Evolutionary conservation across 2,329 filamentous ascomycete species (phyloP).

Genomic region (Escovopsis sp.): DNA sequence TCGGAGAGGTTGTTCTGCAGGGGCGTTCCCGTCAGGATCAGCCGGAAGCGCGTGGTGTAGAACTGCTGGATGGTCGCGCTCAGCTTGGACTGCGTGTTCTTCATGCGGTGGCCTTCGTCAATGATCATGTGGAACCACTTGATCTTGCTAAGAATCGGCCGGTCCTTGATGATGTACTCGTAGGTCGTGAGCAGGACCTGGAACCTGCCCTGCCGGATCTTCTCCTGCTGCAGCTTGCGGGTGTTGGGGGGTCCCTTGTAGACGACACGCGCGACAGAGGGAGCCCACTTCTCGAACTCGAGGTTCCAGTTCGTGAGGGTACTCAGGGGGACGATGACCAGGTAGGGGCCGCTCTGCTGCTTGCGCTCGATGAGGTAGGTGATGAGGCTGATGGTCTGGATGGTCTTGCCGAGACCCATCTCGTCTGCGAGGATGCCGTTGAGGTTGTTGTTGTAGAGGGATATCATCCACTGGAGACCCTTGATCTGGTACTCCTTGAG

Average conservation of each 20-base stretch:
- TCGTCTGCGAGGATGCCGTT: constrained; percentile 98
- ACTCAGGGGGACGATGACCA: constrained; percentile 93
- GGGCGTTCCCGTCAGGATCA: constrained; percentile 94
- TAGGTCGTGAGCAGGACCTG: constrained; percentile 95
- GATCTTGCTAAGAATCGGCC: constrained; percentile 88
- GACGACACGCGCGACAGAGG: constrained; percentile 69
- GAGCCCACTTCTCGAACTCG: constrained; percentile 98
- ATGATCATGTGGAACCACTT: constrained; percentile 99
- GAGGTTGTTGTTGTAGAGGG: constrained; percentile 98
- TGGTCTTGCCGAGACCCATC: constrained; percentile 99
- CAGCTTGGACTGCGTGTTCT: constrained; percentile 92
- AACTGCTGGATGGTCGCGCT: constrained; percentile 90
- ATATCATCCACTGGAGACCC: constrained; percentile 99
- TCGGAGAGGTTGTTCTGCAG: constrained; percentile 94
- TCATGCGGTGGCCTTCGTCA: constrained; percentile 98
- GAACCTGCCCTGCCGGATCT: constrained; percentile 88
- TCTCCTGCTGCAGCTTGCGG: constrained; percentile 81
- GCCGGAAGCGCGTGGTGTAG: constrained; percentile 85
- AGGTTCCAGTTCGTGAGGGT: constrained; percentile 97
- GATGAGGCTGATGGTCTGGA: constrained; percentile 95
- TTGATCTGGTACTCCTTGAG: constrained; percentile 98
- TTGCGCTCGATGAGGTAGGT: constrained; percentile 96
- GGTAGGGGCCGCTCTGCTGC: constrained; percentile 75
- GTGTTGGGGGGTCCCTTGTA: constrained; percentile 90
- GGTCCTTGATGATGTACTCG: constrained; percentile 98